Percentiles rank a stretch among this genome's conserved stretches.
These are phyloP conservation scores for Fusarium concolor DNA, from an alignment of 2,329 filamentous ascomycete species.

Conservation along the genomic window DNA sequence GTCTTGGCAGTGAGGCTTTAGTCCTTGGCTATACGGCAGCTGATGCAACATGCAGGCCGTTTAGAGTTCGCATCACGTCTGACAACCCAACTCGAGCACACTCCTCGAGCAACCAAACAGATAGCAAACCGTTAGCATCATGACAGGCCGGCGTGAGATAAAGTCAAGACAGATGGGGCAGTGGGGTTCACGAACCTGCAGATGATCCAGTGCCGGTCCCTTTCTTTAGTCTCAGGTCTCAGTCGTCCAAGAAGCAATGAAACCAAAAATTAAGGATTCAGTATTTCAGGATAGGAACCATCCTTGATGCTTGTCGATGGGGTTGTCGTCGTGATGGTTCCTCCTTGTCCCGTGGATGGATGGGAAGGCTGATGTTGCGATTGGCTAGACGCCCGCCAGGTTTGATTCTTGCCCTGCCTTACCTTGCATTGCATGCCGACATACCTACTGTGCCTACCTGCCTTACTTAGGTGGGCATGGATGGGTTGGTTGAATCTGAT, in stretches of 20 bases:
- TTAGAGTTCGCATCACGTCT: conserved; percentile 9
- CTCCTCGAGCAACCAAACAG: background rate
- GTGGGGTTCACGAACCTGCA: conserved; percentile 14
- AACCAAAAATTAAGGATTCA: background rate
- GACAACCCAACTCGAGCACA: background rate
- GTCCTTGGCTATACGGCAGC: background rate
- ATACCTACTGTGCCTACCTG: too few relatives aligned
- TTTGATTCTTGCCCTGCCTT: background rate
- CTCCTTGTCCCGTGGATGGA: conserved; percentile 8
- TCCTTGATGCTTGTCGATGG: conserved; percentile 14
- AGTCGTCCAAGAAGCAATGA: conserved; percentile 21
- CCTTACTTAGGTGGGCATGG: background rate
- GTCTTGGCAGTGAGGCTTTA: background rate
- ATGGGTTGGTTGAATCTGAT: conserved; percentile 18
- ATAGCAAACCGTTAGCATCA: conserved; percentile 6
- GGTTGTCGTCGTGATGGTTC: conserved; percentile 14
- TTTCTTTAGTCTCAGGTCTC: conserved; percentile 7
- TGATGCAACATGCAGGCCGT: background rate
- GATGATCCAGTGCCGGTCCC: background rate
- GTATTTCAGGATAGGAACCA: conserved; percentile 5
- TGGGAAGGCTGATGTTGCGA: conserved; percentile 25
- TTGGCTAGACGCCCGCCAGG: conserved; percentile 20
- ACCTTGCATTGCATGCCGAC: conserved; percentile 15
- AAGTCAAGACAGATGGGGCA: conserved; percentile 18
- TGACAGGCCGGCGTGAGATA: conserved; percentile 19